These are phyloP conservation scores for Diaporthe aspalathi DNA, from an alignment of 2,329 filamentous ascomycete genomes.

Conservation along the genomic window DNA sequence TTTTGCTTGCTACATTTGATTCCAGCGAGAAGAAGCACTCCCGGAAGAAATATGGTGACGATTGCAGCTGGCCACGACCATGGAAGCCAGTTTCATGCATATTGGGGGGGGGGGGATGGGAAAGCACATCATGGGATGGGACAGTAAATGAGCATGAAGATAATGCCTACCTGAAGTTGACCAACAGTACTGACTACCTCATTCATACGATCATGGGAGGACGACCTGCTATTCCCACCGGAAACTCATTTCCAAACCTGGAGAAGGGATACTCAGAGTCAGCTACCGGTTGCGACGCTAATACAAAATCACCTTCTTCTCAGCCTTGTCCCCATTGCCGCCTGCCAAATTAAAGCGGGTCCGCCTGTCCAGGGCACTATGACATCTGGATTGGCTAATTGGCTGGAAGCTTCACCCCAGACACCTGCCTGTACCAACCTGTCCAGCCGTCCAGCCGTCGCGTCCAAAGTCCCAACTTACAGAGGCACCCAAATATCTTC, in stretches of 20 bases:
- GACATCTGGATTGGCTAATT: neutral
- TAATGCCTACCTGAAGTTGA: constrained; percentile 14
- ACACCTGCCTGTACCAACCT: too few relatives aligned
- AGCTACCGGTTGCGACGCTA: neutral
- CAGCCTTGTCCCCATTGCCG: neutral
- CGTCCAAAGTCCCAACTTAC: neutral
- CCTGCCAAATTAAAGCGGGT: constrained; percentile 17
- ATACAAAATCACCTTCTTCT: constrained; percentile 1
- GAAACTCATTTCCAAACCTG: neutral
- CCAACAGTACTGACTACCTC: constrained; percentile 6
- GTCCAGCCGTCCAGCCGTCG: neutral
- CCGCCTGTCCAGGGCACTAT: neutral
- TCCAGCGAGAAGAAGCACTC: too few relatives aligned
- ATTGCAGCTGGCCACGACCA: neutral
- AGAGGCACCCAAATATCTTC: neutral
- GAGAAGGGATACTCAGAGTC: neutral
- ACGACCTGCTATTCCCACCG: neutral
- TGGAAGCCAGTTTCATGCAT: neutral
- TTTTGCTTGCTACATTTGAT: neutral
- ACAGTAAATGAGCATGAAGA: neutral
- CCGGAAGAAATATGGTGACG: neutral
- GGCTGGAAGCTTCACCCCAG: constrained; percentile 13
- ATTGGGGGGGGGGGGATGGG: neutral
- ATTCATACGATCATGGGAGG: neutral
- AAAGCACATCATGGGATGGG: too few relatives aligned